phyloP scores from a whole-genome alignment of 805 yeast genomes.

The Sugiyamaella floridensis region DNA sequence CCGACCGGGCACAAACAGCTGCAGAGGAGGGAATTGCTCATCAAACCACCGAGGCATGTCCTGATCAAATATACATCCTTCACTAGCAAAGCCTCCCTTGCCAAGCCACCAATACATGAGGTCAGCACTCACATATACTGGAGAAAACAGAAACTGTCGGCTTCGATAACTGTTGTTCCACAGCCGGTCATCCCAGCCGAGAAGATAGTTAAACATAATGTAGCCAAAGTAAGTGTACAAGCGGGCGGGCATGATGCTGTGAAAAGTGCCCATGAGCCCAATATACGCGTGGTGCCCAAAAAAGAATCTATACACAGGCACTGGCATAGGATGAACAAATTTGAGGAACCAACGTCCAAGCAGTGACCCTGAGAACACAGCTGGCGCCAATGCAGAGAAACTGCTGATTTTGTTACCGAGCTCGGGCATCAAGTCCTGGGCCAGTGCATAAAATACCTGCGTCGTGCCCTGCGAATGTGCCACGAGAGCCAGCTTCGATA shows the following conservation, averaged over 20 bases:
- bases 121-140: constrained; percentile 70
- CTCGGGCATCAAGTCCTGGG: constrained; percentile 38
- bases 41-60: constrained; percentile 37
- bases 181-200: constrained; percentile 76
- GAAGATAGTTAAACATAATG: constrained; percentile 76
- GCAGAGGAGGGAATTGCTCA: constrained; percentile 47
- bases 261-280: constrained; percentile 60
- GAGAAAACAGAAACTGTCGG: constrained; percentile 78
- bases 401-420: constrained; percentile 52
- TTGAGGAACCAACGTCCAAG: constrained; percentile 43
- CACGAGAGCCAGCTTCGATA: constrained; percentile 45
- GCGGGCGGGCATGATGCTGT: constrained; percentile 44
- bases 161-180: constrained; percentile 67
- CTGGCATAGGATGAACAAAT: constrained; percentile 23
- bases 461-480: constrained; percentile 96
- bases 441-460: constrained; percentile 66
- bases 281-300: constrained; percentile 78
- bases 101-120: constrained; percentile 93
- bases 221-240: constrained; percentile 62
- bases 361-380: constrained; percentile 78
- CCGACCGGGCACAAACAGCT: constrained; percentile 61
- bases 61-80: constrained; percentile 49
- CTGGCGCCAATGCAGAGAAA: constrained; percentile 82
- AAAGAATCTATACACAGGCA: constrained; percentile 30
- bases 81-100: constrained; percentile 41